Conservation (phyloP, 495 filamentous ascomycete genomes). For the Penicillium crystallinum region DNA sequence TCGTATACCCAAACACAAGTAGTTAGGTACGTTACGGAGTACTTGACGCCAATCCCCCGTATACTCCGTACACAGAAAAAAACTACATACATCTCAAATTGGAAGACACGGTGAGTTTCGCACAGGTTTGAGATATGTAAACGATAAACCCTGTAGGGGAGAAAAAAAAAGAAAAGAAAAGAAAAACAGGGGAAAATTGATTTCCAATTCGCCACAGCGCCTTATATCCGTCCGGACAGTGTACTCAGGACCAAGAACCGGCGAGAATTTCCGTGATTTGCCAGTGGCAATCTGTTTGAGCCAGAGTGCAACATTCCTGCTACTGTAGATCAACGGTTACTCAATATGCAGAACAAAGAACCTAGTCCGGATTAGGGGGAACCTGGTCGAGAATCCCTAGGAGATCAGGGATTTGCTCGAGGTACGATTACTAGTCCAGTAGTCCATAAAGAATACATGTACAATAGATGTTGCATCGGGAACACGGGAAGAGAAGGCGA, state of each 20-base stretch:
- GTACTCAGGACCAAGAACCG: no score
- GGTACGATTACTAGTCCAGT: no score
- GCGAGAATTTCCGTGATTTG: no score
- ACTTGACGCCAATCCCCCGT: no score
- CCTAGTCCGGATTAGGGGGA: neutral
- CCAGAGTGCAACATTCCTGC: slow-evolving; percentile 4
- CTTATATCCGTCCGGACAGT: no score
- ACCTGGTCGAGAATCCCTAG: slow-evolving; percentile 2
- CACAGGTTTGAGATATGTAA: neutral
- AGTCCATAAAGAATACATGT: no score
- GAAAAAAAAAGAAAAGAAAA: neutral
- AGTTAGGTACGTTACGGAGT: no score
- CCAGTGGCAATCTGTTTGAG: slow-evolving; percentile 1
- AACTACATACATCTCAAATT: neutral
- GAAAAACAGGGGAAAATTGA: no score
- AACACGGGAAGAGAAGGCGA: neutral
- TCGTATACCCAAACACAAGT: neutral
- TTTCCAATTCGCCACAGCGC: no score
- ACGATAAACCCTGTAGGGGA: neutral
- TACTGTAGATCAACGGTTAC: slow-evolving; percentile 6
- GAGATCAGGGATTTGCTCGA: neutral
- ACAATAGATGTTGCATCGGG: slow-evolving; percentile 6
- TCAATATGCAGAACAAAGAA: neutral
- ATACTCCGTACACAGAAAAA: neutral
- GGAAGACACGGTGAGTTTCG: neutral